Evolutionary conservation across 2,329 filamentous ascomycete genomes (phyloP).

Genomic region (Venturia effusa): DNA sequence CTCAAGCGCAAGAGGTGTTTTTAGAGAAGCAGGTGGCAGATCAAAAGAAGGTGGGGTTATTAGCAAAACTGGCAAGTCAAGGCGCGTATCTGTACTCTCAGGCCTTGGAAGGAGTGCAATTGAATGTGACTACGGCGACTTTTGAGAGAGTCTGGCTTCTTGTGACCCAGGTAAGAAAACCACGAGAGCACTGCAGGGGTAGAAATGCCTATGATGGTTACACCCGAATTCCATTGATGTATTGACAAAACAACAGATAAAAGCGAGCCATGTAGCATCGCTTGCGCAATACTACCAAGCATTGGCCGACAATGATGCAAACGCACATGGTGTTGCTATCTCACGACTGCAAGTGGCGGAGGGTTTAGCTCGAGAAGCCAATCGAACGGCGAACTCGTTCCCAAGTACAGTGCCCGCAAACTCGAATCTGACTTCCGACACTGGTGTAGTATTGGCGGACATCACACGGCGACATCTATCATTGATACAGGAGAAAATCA

Average conservation of each 20-base stretch:
- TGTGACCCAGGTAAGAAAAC: conserved; percentile 58
- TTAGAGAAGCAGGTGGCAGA: conserved; percentile 91
- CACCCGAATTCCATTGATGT: neutral
- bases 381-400: conserved; percentile 65
- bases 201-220: conserved; percentile 6
- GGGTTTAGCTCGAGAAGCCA: conserved; percentile 64
- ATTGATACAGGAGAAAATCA: conserved; percentile 70
- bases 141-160: conserved; percentile 92
- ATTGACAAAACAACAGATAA: conserved; percentile 47
- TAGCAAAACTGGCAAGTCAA: conserved; percentile 90
- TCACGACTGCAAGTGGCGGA: conserved; percentile 76
- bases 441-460: conserved; percentile 61
- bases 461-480: conserved; percentile 73
- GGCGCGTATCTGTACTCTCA: conserved; percentile 80
- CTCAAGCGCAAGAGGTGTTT: conserved; percentile 94
- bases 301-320: conserved; percentile 78
- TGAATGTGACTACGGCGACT: conserved; percentile 80
- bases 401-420: conserved; percentile 67
- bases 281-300: conserved; percentile 92
- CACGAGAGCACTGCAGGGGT: neutral
- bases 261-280: conserved; percentile 72
- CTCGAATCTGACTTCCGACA: conserved; percentile 75
- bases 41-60: conserved; percentile 79
- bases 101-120: conserved; percentile 79
- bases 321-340: conserved; percentile 76